Base-by-base conservation (phyloP, 768 basidiomycete species). In the Cubamyces sp. region DNA sequence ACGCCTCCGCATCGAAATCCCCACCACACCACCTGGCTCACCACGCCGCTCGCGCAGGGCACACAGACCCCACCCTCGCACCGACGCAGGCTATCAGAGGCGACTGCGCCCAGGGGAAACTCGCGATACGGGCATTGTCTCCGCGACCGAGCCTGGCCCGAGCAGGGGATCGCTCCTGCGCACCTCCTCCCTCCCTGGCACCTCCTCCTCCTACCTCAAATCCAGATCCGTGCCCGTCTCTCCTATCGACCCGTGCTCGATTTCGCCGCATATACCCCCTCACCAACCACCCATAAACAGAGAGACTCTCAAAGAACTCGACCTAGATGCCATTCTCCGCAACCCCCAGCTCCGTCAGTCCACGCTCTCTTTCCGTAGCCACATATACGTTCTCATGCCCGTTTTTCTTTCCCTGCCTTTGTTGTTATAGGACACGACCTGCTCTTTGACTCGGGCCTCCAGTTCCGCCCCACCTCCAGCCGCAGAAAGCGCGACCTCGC, bases 271-370 rank as follows among this genome's bases (percentile, higher is more conserved):
- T 64, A 84, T 92, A 62, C 92, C 91, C 7, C 79, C 90, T 39
- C 75, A 83, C 45, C 79, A 81, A 34, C 93, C 95, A 0, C 83
- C 89, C 45, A 91, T 96, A 72, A 94, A 92, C 69, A 82, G 90
- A 41, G 84, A 87, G 46, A 93, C 92, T 1, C 80, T 97, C 67
- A 87, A 86, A 69, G 92, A 94, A 71, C 80, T 97, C 53, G 94
- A 97, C 73, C 78, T 96, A 19, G 84, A 88, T 60, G 85, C 88
- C 55, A 94, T 96, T 68, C 81, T 96, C 59, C 85, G 91, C 50
- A 94, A 94, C 74, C 92, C 93, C 23, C 93, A 95, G 72, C 87
- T 96, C 61, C 90, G 95, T 92, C 63, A 64, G 63, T 64, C n/a
- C 49, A 57, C 46, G 23, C 50, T 76, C 21, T 58, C 59, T 26